phyloP scores from a whole-genome alignment of 176 grass and related monocot species.

The Neostapfia colusana region DNA sequence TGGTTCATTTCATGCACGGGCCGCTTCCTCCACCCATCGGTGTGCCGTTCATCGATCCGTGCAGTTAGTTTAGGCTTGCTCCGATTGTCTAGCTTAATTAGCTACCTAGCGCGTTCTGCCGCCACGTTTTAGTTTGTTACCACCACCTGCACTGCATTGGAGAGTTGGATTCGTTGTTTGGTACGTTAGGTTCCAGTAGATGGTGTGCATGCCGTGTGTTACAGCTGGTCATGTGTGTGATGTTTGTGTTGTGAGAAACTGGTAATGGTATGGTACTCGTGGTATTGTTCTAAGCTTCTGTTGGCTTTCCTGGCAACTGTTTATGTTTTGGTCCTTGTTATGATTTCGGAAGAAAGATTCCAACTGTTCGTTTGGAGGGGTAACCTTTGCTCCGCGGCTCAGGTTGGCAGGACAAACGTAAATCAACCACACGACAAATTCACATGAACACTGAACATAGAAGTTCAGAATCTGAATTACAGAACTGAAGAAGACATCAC shows the following conservation, averaged over 20 bases:
- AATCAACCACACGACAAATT: too few species aligned
- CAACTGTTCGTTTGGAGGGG: background rate
- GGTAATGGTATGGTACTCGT: background rate
- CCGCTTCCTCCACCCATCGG: background rate
- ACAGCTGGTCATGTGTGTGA: constrained; percentile 13
- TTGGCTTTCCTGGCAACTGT: too few species aligned
- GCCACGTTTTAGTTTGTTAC: background rate
- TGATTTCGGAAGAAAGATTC: background rate
- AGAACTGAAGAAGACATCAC: too few species aligned
- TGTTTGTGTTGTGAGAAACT: constrained; percentile 5
- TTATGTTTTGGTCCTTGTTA: background rate
- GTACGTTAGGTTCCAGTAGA: constrained; percentile 4
- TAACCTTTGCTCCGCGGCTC: too few species aligned
- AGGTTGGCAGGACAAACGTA: too few species aligned
- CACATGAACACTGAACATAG: too few species aligned
- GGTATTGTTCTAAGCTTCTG: background rate
- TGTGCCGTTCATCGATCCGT: constrained; percentile 10
- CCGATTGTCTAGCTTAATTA: constrained; percentile 17
- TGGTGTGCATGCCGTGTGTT: constrained; percentile 20
- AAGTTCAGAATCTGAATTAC: too few species aligned
- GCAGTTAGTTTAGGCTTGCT: constrained; percentile 39
- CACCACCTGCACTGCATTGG: constrained; percentile 26
- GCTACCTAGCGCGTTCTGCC: background rate
- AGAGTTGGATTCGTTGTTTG: constrained; percentile 34
- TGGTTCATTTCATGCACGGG: background rate